Evolutionary conservation across 2,329 filamentous ascomycete genomes (phyloP).

Genomic region (Xylariales sp.): DNA sequence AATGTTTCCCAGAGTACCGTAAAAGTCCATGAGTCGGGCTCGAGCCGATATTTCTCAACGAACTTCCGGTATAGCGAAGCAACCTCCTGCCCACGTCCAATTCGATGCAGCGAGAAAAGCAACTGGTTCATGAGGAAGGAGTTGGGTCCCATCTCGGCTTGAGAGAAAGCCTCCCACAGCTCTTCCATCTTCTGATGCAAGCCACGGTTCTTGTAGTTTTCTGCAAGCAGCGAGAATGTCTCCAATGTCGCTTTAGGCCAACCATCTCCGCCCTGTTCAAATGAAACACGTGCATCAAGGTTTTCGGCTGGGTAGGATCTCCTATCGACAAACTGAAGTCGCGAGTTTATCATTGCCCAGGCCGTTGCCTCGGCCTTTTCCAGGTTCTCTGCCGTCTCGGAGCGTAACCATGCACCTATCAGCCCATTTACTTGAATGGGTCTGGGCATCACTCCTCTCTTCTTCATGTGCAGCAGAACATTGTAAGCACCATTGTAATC

Average conservation of each 20-base stretch:
- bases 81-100: conserved; percentile 50
- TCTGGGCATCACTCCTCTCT: conserved; percentile 62
- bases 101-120: conserved; percentile 61
- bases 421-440: conserved; percentile 78
- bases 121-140: conserved; percentile 78
- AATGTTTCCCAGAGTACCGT: conserved; percentile 62
- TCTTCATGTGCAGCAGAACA: conserved; percentile 73
- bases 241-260: conserved; percentile 65
- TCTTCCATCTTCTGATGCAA: conserved; percentile 53
- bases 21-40: conserved; percentile 66
- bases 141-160: conserved; percentile 62
- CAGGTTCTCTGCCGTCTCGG: conserved; percentile 48
- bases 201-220: conserved; percentile 63
- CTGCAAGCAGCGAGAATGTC: conserved; percentile 71
- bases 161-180: conserved; percentile 58
- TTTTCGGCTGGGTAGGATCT: conserved; percentile 26
- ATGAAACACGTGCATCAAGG: conserved; percentile 19
- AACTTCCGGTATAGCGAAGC: conserved; percentile 52
- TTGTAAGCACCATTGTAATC: conserved; percentile 66
- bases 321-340: conserved; percentile 58
- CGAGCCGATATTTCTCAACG: conserved; percentile 30
- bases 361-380: conserved; percentile 63
- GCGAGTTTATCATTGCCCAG: conserved; percentile 72
- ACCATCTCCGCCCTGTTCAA: conserved; percentile 26
- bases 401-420: conserved; percentile 72